Conservation (phyloP, 2,329 filamentous ascomycete genomes). For the Lachnellula cervina region DNA sequence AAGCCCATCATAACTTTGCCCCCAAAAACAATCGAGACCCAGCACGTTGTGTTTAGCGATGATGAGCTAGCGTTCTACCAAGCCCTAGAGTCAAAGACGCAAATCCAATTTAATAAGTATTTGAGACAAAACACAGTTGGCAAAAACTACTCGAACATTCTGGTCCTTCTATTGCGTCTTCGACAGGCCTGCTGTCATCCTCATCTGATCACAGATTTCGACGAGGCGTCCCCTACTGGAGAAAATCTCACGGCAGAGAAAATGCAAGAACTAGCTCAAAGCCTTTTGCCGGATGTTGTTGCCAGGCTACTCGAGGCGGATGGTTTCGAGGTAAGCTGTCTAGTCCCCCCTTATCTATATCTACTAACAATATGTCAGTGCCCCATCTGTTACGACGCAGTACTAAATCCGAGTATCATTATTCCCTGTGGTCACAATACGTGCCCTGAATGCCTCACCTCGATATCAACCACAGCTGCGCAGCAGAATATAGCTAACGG, state of each 20-base stretch:
- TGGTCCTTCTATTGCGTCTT: conserved; percentile 75
- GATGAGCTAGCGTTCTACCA: conserved; percentile 63
- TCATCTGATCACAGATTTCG: conserved; percentile 63
- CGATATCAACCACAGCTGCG: conserved; percentile 57
- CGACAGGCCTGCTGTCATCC: conserved; percentile 78
- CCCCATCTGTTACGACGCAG: conserved; percentile 74
- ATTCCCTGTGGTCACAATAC: conserved; percentile 78
- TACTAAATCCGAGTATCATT: conserved; percentile 70
- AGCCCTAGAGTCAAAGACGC: conserved; percentile 60
- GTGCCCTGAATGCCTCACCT: conserved; percentile 71
- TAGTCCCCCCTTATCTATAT: neutral
- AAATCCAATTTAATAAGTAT: conserved; percentile 72
- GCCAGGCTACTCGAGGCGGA: conserved; percentile 50
- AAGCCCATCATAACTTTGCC: conserved; percentile 69
- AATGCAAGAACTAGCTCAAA: conserved; percentile 58
- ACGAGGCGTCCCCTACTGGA: conserved; percentile 29
- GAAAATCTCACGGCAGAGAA: conserved; percentile 10
- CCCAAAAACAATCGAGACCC: conserved; percentile 55
- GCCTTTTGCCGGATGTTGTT: conserved; percentile 56
- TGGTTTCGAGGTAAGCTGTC: conserved; percentile 43
- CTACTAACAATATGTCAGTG: conserved; percentile 46
- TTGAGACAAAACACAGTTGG: conserved; percentile 63
- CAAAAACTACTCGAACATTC: conserved; percentile 71
- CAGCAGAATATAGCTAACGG: conserved; percentile 53
- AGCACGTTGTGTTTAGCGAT: conserved; percentile 60